These are phyloP conservation scores for Clitopilus passeckerianus DNA, from an alignment of 768 basidiomycete species.

Conservation along the genomic window DNA sequence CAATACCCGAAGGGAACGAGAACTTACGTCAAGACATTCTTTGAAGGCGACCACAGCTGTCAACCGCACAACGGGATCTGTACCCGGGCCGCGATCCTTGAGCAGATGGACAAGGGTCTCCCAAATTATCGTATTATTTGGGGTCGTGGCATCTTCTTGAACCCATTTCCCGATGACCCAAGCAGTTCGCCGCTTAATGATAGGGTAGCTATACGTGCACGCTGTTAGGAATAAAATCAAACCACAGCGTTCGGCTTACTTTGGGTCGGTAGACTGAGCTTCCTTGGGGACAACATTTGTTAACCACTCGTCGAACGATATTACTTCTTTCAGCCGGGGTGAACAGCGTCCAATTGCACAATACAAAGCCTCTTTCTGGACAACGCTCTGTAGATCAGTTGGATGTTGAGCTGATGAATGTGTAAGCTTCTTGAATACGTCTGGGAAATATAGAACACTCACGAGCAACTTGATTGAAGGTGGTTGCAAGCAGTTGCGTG, in stretches of 20 bases:
- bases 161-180: constrained; percentile 94
- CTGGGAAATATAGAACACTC: constrained; percentile 13
- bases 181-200: constrained; percentile 92
- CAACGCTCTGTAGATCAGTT: constrained; percentile 48
- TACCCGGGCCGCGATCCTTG: constrained; percentile 59
- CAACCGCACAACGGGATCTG: constrained; percentile 82
- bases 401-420: constrained; percentile 35
- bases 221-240: constrained; percentile 3
- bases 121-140: constrained; percentile 69
- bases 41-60: constrained; percentile 77
- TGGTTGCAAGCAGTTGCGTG: constrained; percentile 54
- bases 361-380: constrained; percentile 85
- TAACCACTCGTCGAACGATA: constrained; percentile 73
- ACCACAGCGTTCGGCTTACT: constrained; percentile 30
- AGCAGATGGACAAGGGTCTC: constrained; percentile 76
- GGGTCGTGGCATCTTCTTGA: constrained; percentile 55
- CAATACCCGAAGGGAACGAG: not conserved
- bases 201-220: constrained; percentile 58
- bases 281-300: constrained; percentile 54
- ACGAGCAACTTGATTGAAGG: constrained; percentile 63
- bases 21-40: constrained; percentile 80
- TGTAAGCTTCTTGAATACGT: no score
- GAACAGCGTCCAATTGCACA: constrained; percentile 88
- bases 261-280: constrained; percentile 52
- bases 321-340: constrained; percentile 48